phyloP scores from a whole-genome alignment of 2,329 filamentous ascomycete genomes.

The Colletotrichum kahawae region DNA sequence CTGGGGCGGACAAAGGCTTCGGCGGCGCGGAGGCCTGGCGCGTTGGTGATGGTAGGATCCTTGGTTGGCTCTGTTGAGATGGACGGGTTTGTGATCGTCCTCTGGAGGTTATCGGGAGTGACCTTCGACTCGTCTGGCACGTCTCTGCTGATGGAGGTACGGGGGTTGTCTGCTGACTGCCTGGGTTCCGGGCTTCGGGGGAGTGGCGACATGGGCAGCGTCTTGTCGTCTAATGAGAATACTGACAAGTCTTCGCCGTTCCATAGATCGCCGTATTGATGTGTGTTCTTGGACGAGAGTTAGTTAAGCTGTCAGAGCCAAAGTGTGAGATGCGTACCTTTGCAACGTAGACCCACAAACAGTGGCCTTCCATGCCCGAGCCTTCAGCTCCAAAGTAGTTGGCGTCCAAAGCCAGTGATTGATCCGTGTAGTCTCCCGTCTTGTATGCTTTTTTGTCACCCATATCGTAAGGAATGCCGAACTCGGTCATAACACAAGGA shows the following conservation, averaged over 20 bases:
- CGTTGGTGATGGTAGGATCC: constrained; percentile 63
- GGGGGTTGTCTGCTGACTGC: constrained; percentile 21
- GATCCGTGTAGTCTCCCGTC: constrained; percentile 92
- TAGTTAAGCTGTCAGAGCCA: background rate
- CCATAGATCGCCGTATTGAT: constrained; percentile 91
- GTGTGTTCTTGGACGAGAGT: constrained; percentile 68
- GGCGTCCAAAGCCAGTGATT: constrained; percentile 91
- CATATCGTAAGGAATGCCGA: constrained; percentile 99
- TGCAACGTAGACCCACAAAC: constrained; percentile 85
- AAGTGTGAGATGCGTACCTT: constrained; percentile 51
- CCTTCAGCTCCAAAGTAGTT: constrained; percentile 94
- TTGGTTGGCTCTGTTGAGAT: constrained; percentile 64
- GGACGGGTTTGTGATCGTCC: constrained; percentile 70
- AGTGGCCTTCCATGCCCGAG: constrained; percentile 81
- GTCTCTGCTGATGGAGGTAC: constrained; percentile 34
- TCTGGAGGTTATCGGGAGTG: constrained; percentile 77
- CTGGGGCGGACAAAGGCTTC: constrained; percentile 92
- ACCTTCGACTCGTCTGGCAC: constrained; percentile 62
- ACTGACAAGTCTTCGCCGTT: constrained; percentile 98
- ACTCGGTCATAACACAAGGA: constrained; percentile 90
- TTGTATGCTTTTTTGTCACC: constrained; percentile 95
- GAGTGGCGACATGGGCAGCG: constrained; percentile 56
- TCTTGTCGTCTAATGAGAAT: constrained; percentile 80
- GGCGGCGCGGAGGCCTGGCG: constrained; percentile 82
- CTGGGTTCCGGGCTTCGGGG: constrained; percentile 45